A percentile compares a stretch with the other conserved stretches of the same genome.
phyloP scores from a whole-genome alignment of 805 yeast species.

The Aciculoconidium aculeatum region DNA sequence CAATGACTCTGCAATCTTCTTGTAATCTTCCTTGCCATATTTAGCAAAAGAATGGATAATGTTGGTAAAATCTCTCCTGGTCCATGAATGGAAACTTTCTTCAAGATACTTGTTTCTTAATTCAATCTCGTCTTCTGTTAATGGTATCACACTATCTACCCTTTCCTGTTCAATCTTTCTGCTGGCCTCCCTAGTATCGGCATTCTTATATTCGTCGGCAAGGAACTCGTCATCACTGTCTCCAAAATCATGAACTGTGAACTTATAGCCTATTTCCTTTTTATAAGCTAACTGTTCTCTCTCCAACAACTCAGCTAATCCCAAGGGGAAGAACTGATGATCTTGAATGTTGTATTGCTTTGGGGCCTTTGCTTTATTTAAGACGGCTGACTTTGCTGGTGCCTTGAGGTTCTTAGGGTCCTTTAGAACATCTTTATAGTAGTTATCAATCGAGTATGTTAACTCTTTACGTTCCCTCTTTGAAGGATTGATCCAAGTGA shows the following conservation, averaged over 20 bases:
- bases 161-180: slow-evolving; percentile 45
- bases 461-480: slow-evolving; percentile 75
- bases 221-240: slow-evolving; percentile 45
- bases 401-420: slow-evolving; percentile 19
- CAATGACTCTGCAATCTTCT: slow-evolving; percentile 47
- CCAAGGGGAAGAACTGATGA: slow-evolving; percentile 65
- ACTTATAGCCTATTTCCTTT: slow-evolving; percentile 53
- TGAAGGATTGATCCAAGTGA: slow-evolving; percentile 68
- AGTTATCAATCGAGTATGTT: slow-evolving; percentile 70
- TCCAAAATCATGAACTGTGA: slow-evolving; percentile 56
- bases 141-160: slow-evolving; percentile 51
- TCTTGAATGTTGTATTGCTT: slow-evolving; percentile 61
- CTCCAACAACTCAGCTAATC: slow-evolving; percentile 46
- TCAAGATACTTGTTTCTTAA: slow-evolving; percentile 48
- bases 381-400: slow-evolving; percentile 1
- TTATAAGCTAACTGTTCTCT: slow-evolving; percentile 63
- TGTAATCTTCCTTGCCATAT: slow-evolving; percentile 51
- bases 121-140: slow-evolving; percentile 57
- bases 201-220: slow-evolving; percentile 42
- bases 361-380: slow-evolving; percentile 50
- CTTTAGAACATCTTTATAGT: slow-evolving; percentile 62
- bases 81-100: slow-evolving; percentile 63
- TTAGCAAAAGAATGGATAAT: slow-evolving; percentile 66
- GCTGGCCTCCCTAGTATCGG: slow-evolving; percentile 28
- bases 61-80: slow-evolving; percentile 67